phyloP scores from a whole-genome alignment of 305 asterid species.

The Fraxinus sp. region DNA sequence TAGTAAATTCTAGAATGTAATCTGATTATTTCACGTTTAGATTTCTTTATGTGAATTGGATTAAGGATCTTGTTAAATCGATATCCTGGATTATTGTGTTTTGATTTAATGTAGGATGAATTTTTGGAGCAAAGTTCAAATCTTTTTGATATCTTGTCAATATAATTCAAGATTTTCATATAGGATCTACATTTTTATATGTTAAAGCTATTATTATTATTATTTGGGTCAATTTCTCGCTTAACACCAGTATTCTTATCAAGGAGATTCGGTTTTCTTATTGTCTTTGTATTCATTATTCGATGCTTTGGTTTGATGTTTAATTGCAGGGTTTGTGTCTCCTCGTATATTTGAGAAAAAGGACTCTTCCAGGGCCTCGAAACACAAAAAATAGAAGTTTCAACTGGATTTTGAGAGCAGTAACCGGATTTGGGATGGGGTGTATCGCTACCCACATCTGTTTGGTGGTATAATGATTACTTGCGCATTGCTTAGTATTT shows the following conservation, averaged over 20 bases:
- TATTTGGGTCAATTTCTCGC: not conserved
- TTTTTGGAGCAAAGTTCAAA: slow-evolving; percentile 1
- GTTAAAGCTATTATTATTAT: not conserved
- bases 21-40: slow-evolving; percentile 13
- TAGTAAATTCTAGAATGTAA: not conserved
- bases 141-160: slow-evolving; percentile 6
- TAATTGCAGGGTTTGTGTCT: slow-evolving; percentile 74
- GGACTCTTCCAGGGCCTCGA: slow-evolving; percentile 28
- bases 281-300: not conserved
- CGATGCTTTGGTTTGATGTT: not conserved
- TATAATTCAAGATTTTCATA: not conserved
- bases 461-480: slow-evolving; percentile 93
- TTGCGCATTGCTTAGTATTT: slow-evolving; percentile 77
- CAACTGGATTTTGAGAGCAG: slow-evolving; percentile 74
- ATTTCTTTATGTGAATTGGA: no score
- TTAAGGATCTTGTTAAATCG: no score
- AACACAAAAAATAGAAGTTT: slow-evolving; percentile 27
- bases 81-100: slow-evolving; percentile 7
- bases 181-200: slow-evolving; percentile 19
- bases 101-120: not conserved
- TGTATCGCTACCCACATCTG: slow-evolving; percentile 65
- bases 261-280: slow-evolving; percentile 6
- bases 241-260: not conserved
- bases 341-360: slow-evolving; percentile 44
- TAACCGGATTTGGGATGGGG: slow-evolving; percentile 77